Evolutionary conservation across 148 eudicot genomes (phyloP).

Genomic region (Euryodendron excelsum): DNA sequence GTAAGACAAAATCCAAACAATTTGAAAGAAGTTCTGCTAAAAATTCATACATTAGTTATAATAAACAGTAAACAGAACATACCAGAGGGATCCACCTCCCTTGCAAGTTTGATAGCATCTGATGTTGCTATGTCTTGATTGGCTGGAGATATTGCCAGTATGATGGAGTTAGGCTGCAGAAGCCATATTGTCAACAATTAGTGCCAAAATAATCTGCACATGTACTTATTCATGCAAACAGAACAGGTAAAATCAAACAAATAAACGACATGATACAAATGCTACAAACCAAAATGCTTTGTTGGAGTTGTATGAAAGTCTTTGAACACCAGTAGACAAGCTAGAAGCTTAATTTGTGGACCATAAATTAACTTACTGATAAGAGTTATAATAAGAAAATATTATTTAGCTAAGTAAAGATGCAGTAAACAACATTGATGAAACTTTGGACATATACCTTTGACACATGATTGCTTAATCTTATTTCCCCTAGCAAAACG

Average conservation of each 20-base stretch:
- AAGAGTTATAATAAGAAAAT: background rate
- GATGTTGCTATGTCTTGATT: slow-evolving; percentile 90
- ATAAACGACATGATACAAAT: background rate
- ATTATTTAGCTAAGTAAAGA: background rate
- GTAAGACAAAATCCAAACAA: background rate
- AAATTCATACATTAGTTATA: background rate
- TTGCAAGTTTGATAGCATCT: slow-evolving; percentile 76
- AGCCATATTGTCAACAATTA: background rate
- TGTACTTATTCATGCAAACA: background rate
- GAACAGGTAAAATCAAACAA: background rate
- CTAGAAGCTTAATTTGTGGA: background rate
- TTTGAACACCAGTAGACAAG: background rate
- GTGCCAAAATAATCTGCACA: slow-evolving; percentile 6
- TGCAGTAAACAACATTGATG: slow-evolving; percentile 1
- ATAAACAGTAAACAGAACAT: slow-evolving; percentile 14
- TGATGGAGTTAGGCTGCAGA: slow-evolving; percentile 68
- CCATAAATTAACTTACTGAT: background rate
- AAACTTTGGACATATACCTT: background rate
- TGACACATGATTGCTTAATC: background rate
- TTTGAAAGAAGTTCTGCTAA: background rate
- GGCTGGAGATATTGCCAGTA: slow-evolving; percentile 83
- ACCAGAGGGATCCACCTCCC: slow-evolving; percentile 77
- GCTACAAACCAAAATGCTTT: background rate
- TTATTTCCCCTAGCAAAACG: background rate
- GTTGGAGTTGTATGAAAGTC: background rate